phyloP scores from a whole-genome alignment of 345 rosid genomes.

The Combretum micranthum region DNA sequence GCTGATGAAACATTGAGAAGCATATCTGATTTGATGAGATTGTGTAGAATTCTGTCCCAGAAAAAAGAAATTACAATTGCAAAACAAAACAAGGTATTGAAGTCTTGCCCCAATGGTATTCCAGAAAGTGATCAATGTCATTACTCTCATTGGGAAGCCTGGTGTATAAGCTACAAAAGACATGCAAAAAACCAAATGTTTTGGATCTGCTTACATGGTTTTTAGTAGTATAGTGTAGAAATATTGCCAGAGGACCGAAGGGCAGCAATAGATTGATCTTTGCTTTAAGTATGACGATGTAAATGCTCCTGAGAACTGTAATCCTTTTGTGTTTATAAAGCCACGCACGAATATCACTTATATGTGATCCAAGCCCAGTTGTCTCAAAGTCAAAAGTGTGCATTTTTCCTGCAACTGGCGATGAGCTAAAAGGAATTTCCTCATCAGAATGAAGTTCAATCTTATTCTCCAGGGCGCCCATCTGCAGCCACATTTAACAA shows the following conservation, averaged over 20 bases:
- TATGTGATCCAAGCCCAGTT: slow-evolving; percentile 1
- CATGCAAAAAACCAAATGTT: neutral
- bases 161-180: neutral
- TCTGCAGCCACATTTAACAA: slow-evolving; percentile 11
- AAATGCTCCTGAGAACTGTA: slow-evolving; percentile 26
- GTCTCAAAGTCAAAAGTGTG: slow-evolving; percentile 24
- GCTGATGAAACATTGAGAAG: neutral
- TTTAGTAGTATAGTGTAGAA: slow-evolving; percentile 23
- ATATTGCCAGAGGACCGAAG: slow-evolving; percentile 28
- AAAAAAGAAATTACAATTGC: no score
- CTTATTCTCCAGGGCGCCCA: slow-evolving; percentile 21
- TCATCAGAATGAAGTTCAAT: slow-evolving; percentile 34
- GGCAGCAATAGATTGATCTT: slow-evolving; percentile 41
- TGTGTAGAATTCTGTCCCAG: no score
- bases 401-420: slow-evolving; percentile 22
- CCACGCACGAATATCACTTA: slow-evolving; percentile 11
- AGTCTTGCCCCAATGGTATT: no score
- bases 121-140: neutral
- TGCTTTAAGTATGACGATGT: slow-evolving; percentile 27
- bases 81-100: no score
- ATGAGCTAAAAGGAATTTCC: slow-evolving; percentile 32
- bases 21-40: no score
- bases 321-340: slow-evolving; percentile 11
- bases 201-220: slow-evolving; percentile 22
- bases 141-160: neutral